A percentile compares a stretch with the other conserved stretches of the same genome.
phyloP scores from a whole-genome alignment of 192 early-diverging fungal genomes.

The Phycomyces nitens region DNA sequence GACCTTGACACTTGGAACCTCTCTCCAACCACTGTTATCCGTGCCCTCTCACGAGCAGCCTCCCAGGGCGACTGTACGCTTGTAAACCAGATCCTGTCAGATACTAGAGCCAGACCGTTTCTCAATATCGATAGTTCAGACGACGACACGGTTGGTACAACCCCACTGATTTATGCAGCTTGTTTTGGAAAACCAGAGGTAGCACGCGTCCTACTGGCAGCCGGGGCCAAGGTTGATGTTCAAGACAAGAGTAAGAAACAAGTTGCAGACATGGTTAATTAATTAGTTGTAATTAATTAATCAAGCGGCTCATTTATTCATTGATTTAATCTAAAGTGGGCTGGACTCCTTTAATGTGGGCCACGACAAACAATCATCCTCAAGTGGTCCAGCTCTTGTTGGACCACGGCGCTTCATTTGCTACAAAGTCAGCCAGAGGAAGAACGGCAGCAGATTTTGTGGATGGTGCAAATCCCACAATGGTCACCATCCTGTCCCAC shows the following conservation, averaged over 20 bases:
- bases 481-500: constrained; percentile 44
- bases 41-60: constrained; percentile 52
- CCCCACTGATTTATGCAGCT: constrained; percentile 82
- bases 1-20: not conserved
- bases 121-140: constrained; percentile 79
- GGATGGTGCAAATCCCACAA: constrained; percentile 47
- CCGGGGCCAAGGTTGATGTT: constrained; percentile 71
- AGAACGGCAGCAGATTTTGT: constrained; percentile 75
- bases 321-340: constrained; percentile 44
- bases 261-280: no score
- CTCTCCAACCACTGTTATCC: not conserved
- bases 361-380: constrained; percentile 76
- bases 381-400: constrained; percentile 71
- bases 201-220: constrained; percentile 62
- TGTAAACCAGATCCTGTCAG: constrained; percentile 58
- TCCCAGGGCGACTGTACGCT: constrained; percentile 71
- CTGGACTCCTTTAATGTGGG: constrained; percentile 93
- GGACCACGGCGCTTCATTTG: constrained; percentile 71
- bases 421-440: constrained; percentile 64
- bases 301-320: not conserved
- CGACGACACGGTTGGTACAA: constrained; percentile 68
- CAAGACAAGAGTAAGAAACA: constrained; percentile 82
- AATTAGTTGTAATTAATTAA: not conserved
- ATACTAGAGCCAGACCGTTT: constrained; percentile 38
- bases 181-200: constrained; percentile 83